Evolutionary conservation across 208 protist species (phyloP).

Genomic region (Crithidia sp.): DNA sequence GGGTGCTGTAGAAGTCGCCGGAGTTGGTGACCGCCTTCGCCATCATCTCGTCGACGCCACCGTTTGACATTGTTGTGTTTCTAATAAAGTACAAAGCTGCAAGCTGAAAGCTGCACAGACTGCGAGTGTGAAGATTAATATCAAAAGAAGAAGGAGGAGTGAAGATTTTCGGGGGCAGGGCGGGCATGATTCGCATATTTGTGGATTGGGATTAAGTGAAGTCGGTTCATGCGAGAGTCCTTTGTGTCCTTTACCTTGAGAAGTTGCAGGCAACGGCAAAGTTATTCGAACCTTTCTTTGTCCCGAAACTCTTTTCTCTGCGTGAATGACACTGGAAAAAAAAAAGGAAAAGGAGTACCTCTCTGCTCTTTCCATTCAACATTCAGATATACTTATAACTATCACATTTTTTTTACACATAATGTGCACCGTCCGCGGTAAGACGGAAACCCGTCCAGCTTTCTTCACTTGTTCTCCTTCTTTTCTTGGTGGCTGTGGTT

Average conservation of each 20-base stretch:
- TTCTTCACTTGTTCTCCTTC: too few relatives aligned
- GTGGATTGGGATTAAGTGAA: too few relatives aligned
- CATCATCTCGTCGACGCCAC: slow-evolving; percentile 78
- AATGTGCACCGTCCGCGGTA: too few relatives aligned
- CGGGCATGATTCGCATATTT: too few relatives aligned
- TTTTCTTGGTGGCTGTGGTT: too few relatives aligned
- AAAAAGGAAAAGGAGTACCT: not conserved
- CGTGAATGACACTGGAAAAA: slow-evolving; percentile 21
- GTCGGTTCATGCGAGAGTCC: too few relatives aligned
- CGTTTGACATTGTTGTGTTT: slow-evolving; percentile 10
- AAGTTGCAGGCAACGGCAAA: not conserved
- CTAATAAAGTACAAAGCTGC: not conserved
- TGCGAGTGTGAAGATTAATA: not conserved
- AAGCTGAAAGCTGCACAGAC: not conserved
- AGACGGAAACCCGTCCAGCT: too few relatives aligned
- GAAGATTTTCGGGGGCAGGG: not conserved
- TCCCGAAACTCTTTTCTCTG: not conserved
- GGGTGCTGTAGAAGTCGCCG: slow-evolving; percentile 62
- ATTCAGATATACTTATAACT: too few relatives aligned
- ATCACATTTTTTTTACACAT: too few relatives aligned
- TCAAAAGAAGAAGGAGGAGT: not conserved
- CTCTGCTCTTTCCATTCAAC: not conserved
- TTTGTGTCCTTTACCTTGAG: too few relatives aligned
- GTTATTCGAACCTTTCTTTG: not conserved
- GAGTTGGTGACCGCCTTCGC: slow-evolving; percentile 82